Evolutionary conservation across 768 basidiomycete species (phyloP), one percentile per base, ranked within the genome.

Genomic region (Chalciporus chontae): DNA sequence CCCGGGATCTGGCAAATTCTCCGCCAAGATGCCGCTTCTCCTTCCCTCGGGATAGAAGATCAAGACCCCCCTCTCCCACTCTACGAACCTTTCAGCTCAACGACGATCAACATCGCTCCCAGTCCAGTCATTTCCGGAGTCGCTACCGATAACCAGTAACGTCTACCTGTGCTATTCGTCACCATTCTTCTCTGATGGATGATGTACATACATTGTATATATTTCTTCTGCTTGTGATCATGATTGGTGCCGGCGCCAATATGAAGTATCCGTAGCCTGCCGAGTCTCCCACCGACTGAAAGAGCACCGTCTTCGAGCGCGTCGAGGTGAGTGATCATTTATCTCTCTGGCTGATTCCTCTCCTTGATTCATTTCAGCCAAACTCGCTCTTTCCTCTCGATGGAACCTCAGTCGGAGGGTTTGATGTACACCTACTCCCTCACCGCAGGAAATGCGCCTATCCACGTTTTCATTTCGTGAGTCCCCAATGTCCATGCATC

Each of bases 381-480:
- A 5, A 39, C 57, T 17, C 47, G 15, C 7, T 63, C 61, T 1
- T 65, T 67, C 40, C 50, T 61, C 9, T 55, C 54, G 32, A 60
- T 60, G 56, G 66, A 67, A 19, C 29, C 39, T 7, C 43, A 51
- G 8, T n/a, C n/a, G n/a, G 60, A 69, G 13, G 18, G 50, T 4
- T 39, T 55, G 9, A 52, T 43, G 15, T 84, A 83, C 56, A 74
- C 75, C 2, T 83, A 84, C 56, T 70, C 71, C 47, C 62, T 84
- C 43, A 52, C 67, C 3, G 75, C 71, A 23, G 73, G 68, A 18
- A 61, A 63, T 17, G 73, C 76, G 1, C 76, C 76, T 4, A 47
- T 80, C 31, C 71, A 77, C 40, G 75, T 84, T 52, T 54, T 73
- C 42, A 75, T 84, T 21, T 72, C 76, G 83, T 84, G 60, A 57